Base-by-base conservation (phyloP, 2,329 filamentous ascomycete species). In the Aspergillus sp. region DNA sequence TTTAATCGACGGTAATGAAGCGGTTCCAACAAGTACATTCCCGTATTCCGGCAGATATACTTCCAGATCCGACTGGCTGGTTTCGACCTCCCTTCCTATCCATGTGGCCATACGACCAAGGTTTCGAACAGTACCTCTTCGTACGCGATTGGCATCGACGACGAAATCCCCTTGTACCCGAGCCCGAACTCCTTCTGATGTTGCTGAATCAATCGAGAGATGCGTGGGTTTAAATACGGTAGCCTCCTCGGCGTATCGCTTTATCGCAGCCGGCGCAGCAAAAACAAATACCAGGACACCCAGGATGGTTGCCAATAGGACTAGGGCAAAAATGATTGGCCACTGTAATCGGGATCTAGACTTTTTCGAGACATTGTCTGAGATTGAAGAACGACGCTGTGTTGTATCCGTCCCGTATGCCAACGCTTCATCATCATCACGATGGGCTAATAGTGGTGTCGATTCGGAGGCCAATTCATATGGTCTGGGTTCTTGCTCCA, bases 241-340 rank as follows among this genome's bases (percentile, higher is more conserved):
- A 3, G 90, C 88, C 66, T 90, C 78, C 68, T 91, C 85, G 43
- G 86, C 88, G 68, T 98, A 98, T 63, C 88, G 80, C 68, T 95
- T 83, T 9, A 95, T 81, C 6, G 85, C 81, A 13, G 85, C 83
- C 2, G 91, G 90, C 0, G 86, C 81, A 46, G 95, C 79, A 70
- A 95, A 95, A 13, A 84, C 88, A 48, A 91, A 73, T 13, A 86
- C 69, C 49, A 96, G 83, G 57, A 95, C 88, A 23, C 77, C 65
- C 19, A 91, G 59, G 5, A 85, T 75, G 5, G 83, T 60, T 1
- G 80, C 56, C 43, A 60, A 19, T 22, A 79, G 85, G 7, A 97
- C 71, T 2, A 85, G 49, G 1, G 77, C 57, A 52, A 95, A 80
- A 25, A 90, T 85, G 33, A 94, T 75, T 7, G 88, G 85, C 88